phyloP scores from a whole-genome alignment of 1,284 basidiomycete species.

The Hemileia vastatrix region DNA sequence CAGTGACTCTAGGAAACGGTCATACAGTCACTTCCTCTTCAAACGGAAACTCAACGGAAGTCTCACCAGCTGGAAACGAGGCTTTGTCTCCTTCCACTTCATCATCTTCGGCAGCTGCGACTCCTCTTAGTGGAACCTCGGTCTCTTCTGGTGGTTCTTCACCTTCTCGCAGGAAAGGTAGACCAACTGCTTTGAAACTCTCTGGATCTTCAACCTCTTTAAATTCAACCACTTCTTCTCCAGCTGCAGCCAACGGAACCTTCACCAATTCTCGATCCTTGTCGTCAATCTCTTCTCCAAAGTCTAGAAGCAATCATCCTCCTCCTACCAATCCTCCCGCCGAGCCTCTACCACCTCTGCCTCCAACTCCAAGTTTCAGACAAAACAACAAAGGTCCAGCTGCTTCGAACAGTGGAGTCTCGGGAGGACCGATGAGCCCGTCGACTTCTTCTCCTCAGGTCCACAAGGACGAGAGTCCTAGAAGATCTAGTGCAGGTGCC shows the following conservation, averaged over 20 bases:
- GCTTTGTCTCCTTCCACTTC: background rate
- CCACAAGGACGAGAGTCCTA: slow-evolving; percentile 8
- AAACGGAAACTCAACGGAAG: background rate
- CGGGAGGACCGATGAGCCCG: background rate
- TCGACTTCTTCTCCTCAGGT: background rate
- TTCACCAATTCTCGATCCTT: background rate
- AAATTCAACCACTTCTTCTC: background rate
- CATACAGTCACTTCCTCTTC: background rate
- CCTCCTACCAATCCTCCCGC: slow-evolving; percentile 28
- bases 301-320: slow-evolving; percentile 24
- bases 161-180: slow-evolving; percentile 14
- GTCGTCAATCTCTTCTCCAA: slow-evolving; percentile 23
- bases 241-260: too few relatives aligned
- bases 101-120: background rate
- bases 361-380: slow-evolving; percentile 25
- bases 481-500: background rate
- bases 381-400: slow-evolving; percentile 14
- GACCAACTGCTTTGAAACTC: slow-evolving; percentile 27
- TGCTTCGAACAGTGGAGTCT: background rate
- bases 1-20: background rate
- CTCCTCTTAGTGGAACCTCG: background rate
- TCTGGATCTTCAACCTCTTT: background rate
- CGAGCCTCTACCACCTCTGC: slow-evolving; percentile 34
- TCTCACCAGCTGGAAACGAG: background rate
- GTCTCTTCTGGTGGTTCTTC: background rate